Evolutionary conservation across 192 early-diverging fungal genomes (phyloP).

Genomic region (Backusella liffmaniae): DNA sequence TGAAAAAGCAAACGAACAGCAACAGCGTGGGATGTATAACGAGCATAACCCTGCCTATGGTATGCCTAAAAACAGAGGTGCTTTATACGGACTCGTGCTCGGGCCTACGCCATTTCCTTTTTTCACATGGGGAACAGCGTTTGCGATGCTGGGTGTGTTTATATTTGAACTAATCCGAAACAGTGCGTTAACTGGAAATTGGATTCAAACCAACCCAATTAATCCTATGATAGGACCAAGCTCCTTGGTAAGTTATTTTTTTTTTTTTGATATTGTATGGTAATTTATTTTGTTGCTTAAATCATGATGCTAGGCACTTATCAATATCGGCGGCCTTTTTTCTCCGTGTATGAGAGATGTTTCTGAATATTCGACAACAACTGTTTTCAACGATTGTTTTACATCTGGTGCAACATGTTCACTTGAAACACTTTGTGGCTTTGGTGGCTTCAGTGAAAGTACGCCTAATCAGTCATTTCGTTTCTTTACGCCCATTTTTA

Average conservation of each 20-base stretch:
- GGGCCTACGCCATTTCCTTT: not conserved
- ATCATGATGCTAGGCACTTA: constrained; percentile 49
- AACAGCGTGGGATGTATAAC: not conserved
- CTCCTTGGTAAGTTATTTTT: constrained; percentile 44
- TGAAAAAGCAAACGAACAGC: not conserved
- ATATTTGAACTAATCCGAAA: not conserved
- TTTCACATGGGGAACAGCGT: not conserved
- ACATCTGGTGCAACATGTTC: constrained; percentile 39
- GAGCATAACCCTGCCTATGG: not conserved
- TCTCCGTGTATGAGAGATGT: constrained; percentile 73
- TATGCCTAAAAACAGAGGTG: not conserved
- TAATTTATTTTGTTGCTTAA: not conserved
- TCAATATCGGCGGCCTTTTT: constrained; percentile 73
- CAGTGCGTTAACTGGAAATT: not conserved
- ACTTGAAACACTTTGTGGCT: constrained; percentile 59
- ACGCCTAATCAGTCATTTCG: constrained; percentile 76
- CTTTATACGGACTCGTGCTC: not conserved
- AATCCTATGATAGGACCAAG: constrained; percentile 85
- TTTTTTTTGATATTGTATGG: not conserved
- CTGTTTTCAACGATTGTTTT: constrained; percentile 18
- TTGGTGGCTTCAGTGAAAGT: constrained; percentile 49
- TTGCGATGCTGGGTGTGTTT: not conserved
- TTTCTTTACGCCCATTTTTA: constrained; percentile 78
- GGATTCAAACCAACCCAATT: constrained; percentile 66
- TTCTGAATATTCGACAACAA: constrained; percentile 23